These are phyloP conservation scores for Blepharisma stoltei DNA, from an alignment of 73 alveolate genomes.

Conservation along the genomic window DNA sequence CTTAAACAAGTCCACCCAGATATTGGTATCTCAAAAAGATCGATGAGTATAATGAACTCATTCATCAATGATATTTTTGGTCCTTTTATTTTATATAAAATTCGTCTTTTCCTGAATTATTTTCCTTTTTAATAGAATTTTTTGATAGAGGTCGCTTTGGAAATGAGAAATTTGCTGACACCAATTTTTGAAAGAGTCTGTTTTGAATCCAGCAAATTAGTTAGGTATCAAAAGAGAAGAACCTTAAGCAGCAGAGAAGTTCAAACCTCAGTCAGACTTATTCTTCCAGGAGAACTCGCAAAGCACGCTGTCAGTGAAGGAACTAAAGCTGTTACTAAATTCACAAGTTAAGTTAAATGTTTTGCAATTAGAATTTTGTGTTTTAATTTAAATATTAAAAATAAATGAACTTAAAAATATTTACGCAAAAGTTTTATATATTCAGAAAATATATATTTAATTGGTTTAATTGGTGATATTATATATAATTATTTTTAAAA, in stretches of 20 bases:
- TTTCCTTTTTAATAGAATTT: too few relatives aligned
- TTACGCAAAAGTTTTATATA: too few relatives aligned
- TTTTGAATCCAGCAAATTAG: constrained; percentile 34
- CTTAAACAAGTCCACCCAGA: constrained; percentile 46
- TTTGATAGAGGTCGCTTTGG: too few relatives aligned
- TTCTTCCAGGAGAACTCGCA: constrained; percentile 33
- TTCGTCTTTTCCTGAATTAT: too few relatives aligned
- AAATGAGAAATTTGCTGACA: too few relatives aligned
- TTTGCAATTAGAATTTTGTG: too few relatives aligned
- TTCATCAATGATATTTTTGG: constrained; percentile 38
- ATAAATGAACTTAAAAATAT: too few relatives aligned
- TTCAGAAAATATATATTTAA: too few relatives aligned
- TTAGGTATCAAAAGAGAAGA: constrained; percentile 26
- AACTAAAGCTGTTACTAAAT: constrained; percentile 32
- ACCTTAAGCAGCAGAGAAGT: constrained; percentile 32
- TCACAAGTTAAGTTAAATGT: not conserved
- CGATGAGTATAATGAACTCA: constrained; percentile 41
- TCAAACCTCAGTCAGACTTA: constrained; percentile 29
- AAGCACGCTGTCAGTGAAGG: constrained; percentile 42
- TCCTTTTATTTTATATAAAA: too few relatives aligned
- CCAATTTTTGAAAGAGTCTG: constrained; percentile 33
- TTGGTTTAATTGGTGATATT: too few relatives aligned
- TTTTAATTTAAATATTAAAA: too few relatives aligned
- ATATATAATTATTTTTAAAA: too few relatives aligned
- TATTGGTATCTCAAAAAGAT: constrained; percentile 38